Conservation (phyloP, 805 yeast species). For the Kregervanrija delftensis region DNA sequence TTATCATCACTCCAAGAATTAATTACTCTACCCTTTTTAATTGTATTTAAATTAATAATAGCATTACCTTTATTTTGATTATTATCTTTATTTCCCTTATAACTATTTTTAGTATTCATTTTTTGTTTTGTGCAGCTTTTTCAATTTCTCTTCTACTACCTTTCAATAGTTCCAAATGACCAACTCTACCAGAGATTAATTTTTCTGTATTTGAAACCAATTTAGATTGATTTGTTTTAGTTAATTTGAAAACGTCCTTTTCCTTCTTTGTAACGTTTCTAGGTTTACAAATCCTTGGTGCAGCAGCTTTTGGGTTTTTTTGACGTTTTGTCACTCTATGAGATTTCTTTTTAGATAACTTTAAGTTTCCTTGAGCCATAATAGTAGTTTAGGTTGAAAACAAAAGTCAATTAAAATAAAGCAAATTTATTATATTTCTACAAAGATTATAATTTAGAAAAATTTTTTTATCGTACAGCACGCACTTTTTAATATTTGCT, state of each 20-base stretch:
- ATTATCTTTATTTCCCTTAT: background rate
- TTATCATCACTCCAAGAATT: no score
- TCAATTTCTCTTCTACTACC: conserved; percentile 86
- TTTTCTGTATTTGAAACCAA: conserved; percentile 54
- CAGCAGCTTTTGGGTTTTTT: conserved; percentile 58
- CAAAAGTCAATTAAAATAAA: no score
- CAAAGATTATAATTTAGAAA: no score
- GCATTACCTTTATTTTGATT: background rate
- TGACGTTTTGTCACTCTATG: conserved; percentile 61
- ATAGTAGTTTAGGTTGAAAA: no score
- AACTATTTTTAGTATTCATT: conserved; percentile 35
- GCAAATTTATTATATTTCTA: no score
- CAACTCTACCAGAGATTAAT: conserved; percentile 81
- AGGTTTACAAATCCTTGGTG: conserved; percentile 67
- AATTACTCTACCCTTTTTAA: no score
- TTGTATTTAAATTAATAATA: background rate
- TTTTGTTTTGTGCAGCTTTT: conserved; percentile 42
- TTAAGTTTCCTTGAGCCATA: conserved; percentile 75
- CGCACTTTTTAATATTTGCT: background rate
- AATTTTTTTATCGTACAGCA: no score
- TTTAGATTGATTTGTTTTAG: conserved; percentile 39
- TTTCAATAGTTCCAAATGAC: conserved; percentile 84
- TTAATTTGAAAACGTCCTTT: conserved; percentile 41
- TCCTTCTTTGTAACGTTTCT: conserved; percentile 49
- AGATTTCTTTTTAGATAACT: conserved; percentile 40